Evolutionary conservation across 2,329 filamentous ascomycete genomes (phyloP).

Genomic region (Ambrosiella beaveri): DNA sequence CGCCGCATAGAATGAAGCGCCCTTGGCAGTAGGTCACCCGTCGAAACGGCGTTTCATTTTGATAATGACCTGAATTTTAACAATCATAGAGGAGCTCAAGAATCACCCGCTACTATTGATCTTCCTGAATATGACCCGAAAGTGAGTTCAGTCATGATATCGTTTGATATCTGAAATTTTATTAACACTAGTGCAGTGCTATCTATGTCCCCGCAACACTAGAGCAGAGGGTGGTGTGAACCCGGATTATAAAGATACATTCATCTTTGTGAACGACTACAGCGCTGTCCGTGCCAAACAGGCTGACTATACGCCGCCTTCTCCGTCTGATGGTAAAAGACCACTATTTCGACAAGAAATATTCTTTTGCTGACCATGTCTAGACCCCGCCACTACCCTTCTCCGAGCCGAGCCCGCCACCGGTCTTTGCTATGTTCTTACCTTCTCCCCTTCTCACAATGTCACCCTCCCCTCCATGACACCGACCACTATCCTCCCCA

Average conservation of each 20-base stretch:
- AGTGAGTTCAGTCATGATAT: constrained; percentile 22
- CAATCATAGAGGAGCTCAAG: constrained; percentile 52
- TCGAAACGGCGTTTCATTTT: background rate
- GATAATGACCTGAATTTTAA: background rate
- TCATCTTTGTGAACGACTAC: constrained; percentile 94
- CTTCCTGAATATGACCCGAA: constrained; percentile 69
- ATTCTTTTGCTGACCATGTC: background rate
- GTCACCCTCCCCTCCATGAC: constrained; percentile 83
- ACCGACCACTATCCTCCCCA: constrained; percentile 56
- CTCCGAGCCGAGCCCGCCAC: constrained; percentile 74
- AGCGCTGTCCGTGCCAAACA: constrained; percentile 92
- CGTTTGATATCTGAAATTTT: background rate
- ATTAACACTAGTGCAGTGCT: constrained; percentile 44
- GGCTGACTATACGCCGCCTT: constrained; percentile 45
- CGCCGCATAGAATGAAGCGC: constrained; percentile 87
- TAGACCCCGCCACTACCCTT: constrained; percentile 57
- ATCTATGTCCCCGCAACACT: constrained; percentile 81
- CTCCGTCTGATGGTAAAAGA: constrained; percentile 19
- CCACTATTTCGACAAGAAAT: constrained; percentile 21
- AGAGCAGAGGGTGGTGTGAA: constrained; percentile 77
- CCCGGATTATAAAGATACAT: constrained; percentile 71
- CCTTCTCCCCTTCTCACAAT: constrained; percentile 81
- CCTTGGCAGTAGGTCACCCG: constrained; percentile 78
- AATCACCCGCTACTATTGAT: constrained; percentile 47
- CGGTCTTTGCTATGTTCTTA: constrained; percentile 92